Percentiles rank a stretch among this genome's conserved stretches.
Evolutionary conservation across 305 asterid genomes (phyloP).

Genomic region (Fraxinus ornus): DNA sequence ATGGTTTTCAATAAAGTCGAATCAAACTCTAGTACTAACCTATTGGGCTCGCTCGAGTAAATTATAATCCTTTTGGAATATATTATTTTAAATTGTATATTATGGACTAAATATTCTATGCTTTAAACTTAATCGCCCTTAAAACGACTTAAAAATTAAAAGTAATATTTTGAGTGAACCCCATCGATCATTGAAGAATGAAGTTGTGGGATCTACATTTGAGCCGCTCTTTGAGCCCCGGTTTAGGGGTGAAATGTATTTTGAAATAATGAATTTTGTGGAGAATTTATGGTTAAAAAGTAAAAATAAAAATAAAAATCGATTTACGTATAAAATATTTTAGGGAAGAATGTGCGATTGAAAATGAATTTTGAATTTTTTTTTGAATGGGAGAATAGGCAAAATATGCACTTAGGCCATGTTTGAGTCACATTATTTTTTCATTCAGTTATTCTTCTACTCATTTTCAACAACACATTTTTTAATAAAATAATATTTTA

Average conservation of each 20-base stretch:
- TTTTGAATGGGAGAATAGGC: too few relatives aligned
- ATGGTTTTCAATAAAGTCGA: background rate
- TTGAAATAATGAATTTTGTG: background rate
- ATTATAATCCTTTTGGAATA: background rate
- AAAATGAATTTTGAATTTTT: too few relatives aligned
- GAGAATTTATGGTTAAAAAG: background rate
- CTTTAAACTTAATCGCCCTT: background rate
- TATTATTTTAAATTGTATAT: background rate
- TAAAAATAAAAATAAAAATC: too few relatives aligned
- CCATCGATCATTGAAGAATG: background rate
- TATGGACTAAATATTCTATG: background rate
- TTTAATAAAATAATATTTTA: too few relatives aligned
- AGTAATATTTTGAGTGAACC: background rate
- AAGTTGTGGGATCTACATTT: background rate
- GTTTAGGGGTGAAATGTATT: background rate
- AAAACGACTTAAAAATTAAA: too few relatives aligned
- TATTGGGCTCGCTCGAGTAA: background rate
- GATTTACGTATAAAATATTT: too few relatives aligned
- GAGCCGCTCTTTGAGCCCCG: background rate
- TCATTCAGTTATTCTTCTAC: too few relatives aligned
- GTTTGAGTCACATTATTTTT: too few relatives aligned
- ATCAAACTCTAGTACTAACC: background rate
- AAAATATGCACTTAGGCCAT: too few relatives aligned
- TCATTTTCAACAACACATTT: too few relatives aligned
- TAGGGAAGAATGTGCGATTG: too few relatives aligned